These are phyloP conservation scores for Venturia nashicola DNA, from an alignment of 2,329 filamentous ascomycete species.

Conservation along the genomic window DNA sequence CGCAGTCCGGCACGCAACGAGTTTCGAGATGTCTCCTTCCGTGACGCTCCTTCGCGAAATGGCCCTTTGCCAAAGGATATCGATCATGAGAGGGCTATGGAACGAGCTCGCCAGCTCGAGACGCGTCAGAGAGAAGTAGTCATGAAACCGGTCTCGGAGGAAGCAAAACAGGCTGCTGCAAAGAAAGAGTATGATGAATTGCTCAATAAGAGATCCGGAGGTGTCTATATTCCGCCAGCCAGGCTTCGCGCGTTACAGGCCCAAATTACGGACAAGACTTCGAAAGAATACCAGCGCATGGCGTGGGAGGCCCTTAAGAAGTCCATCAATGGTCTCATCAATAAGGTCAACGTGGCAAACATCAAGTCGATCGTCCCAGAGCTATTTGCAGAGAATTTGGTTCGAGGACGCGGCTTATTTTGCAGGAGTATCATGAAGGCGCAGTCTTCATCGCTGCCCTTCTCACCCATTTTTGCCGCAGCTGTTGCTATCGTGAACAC, in stretches of 20 bases:
- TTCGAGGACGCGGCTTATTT: conserved; percentile 83
- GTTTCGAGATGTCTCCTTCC: conserved; percentile 11
- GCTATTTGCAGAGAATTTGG: conserved; percentile 85
- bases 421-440: conserved; percentile 98
- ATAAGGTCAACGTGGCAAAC: conserved; percentile 97
- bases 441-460: conserved; percentile 87
- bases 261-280: conserved; percentile 91
- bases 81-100: conserved; percentile 36
- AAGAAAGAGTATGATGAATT: conserved; percentile 93
- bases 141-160: conserved; percentile 50
- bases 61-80: conserved; percentile 33
- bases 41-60: conserved; percentile 12
- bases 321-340: conserved; percentile 95
- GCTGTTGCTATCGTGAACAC: conserved; percentile 97
- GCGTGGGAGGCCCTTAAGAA: conserved; percentile 98
- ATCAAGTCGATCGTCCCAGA: conserved; percentile 97
- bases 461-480: conserved; percentile 90
- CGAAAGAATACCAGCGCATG: conserved; percentile 97
- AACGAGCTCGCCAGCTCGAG: conserved; percentile 40
- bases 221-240: conserved; percentile 91
- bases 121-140: conserved; percentile 31
- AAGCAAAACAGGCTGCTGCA: conserved; percentile 75
- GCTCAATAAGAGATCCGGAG: conserved; percentile 82
- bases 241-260: conserved; percentile 83
- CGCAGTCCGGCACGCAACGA: conserved; percentile 8